Base-by-base conservation (phyloP, 768 basidiomycete genomes). In the Xerocomellus chrysenteron region DNA sequence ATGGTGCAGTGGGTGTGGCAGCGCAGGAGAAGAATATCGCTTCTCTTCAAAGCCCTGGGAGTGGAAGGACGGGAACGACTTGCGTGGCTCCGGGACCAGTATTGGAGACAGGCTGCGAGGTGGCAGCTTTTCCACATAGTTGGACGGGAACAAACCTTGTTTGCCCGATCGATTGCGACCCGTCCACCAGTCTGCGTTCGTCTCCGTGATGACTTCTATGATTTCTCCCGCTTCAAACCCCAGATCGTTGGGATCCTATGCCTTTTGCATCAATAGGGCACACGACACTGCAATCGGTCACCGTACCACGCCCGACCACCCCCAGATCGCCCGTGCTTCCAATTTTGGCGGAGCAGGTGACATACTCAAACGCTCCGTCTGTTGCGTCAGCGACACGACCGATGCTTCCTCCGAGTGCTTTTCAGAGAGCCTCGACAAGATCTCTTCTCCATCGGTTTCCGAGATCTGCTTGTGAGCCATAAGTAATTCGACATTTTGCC, bases 111-210 rank as follows among this genome's bases (percentile, higher is more conserved):
- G 0, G 47, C 48, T 55, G 48, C 51, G 60, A 9, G 60, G 50
- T 12, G 57, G 66, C 43, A 87, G 54, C 66, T 78, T 87, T 70
- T 90, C 84, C 42, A 91, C 88, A 53, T 91, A 88, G 61, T 80
- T 81, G 21, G 87, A 80, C 0, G 92, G 93, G 78, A 95, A 91
- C 43, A 94, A 73, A 3, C 88, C 92, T 46, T 86, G 79, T 52
- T 74, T 79, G 24, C 85, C 86, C 30, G 85, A 78, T 41, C 61
- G 62, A 60, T 80, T 65, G 57, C 77, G 76, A n/a, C 93, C 92
- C 35, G 80, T 87, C 92, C 92, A 96, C 93, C 93, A 94, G 68
- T 94, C 93, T 1, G 79, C 75, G 58, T 94, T 92, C n/a, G 84
- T 88, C 68, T 94, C 91, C 57, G 87, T 81, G 46, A 90, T 73